These are phyloP conservation scores for Xylaria arbuscula DNA, from an alignment of 2,329 filamentous ascomycete species.

Conservation along the genomic window DNA sequence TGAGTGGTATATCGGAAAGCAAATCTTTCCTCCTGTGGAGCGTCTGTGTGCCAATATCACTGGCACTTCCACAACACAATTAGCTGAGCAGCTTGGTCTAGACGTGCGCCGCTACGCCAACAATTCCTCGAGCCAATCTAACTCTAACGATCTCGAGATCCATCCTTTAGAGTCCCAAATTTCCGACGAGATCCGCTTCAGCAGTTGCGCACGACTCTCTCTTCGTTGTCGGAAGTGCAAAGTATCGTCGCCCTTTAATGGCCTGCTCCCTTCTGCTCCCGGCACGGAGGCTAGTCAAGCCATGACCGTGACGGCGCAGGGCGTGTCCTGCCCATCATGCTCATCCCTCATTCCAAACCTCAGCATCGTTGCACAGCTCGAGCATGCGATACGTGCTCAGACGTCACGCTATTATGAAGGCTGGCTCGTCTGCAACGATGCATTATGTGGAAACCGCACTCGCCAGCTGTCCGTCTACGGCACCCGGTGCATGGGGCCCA, in stretches of 20 bases:
- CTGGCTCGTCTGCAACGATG: conserved; percentile 90
- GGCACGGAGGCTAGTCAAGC: conserved; percentile 26
- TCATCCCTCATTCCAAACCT: conserved; percentile 73
- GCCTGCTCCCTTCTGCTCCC: conserved; percentile 70
- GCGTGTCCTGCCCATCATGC: conserved; percentile 80
- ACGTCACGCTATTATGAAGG: conserved; percentile 90
- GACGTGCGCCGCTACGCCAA: conserved; percentile 89
- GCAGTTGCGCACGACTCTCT: conserved; percentile 78
- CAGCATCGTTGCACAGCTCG: conserved; percentile 85
- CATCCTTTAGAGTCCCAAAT: conserved; percentile 95
- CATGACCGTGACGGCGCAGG: conserved; percentile 70
- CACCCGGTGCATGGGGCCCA: conserved; percentile 86
- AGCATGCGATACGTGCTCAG: conserved; percentile 81
- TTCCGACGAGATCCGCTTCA: conserved; percentile 89
- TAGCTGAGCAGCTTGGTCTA: conserved; percentile 93
- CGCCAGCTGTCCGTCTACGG: conserved; percentile 95
- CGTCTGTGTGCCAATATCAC: conserved; percentile 95
- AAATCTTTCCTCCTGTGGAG: conserved; percentile 97
- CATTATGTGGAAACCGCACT: conserved; percentile 85
- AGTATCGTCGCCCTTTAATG: conserved; percentile 77
- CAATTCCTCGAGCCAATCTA: conserved; percentile 59
- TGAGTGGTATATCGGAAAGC: conserved; percentile 98
- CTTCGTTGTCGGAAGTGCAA: conserved; percentile 88
- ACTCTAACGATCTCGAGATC: conserved; percentile 74
- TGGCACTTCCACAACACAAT: conserved; percentile 87